Percentiles rank a stretch among this genome's conserved stretches.
Conservation (phyloP, 345 rosid species). For the Aethionema arabicum region DNA sequence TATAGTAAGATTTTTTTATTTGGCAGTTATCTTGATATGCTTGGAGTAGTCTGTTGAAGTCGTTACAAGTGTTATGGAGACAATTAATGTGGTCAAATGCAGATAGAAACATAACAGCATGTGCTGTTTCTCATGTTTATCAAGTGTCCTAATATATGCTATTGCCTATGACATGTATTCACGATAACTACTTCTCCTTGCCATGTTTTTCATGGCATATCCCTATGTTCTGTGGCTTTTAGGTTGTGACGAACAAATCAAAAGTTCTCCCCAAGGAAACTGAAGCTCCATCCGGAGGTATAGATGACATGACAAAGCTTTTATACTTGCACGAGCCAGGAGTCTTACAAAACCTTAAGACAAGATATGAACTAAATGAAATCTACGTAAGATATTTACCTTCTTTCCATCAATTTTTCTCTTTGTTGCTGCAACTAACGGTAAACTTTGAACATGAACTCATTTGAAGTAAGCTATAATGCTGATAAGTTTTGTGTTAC, state of each 20-base stretch:
- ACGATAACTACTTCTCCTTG: slow-evolving; percentile 12
- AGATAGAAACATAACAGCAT: neutral
- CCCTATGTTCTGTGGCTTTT: slow-evolving; percentile 17
- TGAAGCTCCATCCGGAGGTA: slow-evolving; percentile 86
- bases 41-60: slow-evolving; percentile 2
- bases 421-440: slow-evolving; percentile 19
- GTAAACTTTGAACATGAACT: neutral
- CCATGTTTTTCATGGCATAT: slow-evolving; percentile 24
- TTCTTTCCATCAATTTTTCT: slow-evolving; percentile 8
- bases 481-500: slow-evolving; percentile 26
- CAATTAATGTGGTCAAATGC: slow-evolving; percentile 7
- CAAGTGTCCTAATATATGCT: neutral
- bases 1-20: neutral
- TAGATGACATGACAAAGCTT: slow-evolving; percentile 94
- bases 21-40: slow-evolving; percentile 21
- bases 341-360: slow-evolving; percentile 66
- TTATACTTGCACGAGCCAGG: slow-evolving; percentile 95
- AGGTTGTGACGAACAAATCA: slow-evolving; percentile 69
- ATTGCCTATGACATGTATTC: slow-evolving; percentile 6
- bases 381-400: slow-evolving; percentile 61
- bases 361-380: slow-evolving; percentile 87
- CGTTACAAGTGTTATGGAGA: neutral
- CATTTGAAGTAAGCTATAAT: slow-evolving; percentile 26
- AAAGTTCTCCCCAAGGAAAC: slow-evolving; percentile 75
- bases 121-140: slow-evolving; percentile 4